Base-by-base conservation (phyloP, 2,329 filamentous ascomycete species). In the Sphaerostilbella broomeana region DNA sequence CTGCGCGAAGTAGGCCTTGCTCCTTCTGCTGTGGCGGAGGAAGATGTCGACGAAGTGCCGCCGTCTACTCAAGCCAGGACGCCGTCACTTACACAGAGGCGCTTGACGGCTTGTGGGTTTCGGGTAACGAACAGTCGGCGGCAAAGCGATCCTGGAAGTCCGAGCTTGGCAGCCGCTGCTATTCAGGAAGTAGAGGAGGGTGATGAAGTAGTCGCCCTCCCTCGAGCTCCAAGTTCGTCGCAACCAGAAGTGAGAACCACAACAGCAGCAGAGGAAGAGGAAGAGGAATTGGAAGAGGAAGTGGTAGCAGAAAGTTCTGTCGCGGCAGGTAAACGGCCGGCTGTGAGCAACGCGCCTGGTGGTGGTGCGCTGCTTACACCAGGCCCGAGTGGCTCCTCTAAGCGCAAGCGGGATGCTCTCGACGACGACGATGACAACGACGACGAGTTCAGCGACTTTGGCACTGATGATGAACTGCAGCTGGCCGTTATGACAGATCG, bases 401-500 rank as follows among this genome's bases (percentile, higher is more conserved):
- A 60, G 44, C 49, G 58, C 24, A 58, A 56, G 51, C 47, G 57
- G 4, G 46, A 50, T 20, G 46, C 38, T 5, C 47, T 54, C 31
- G 44, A 37, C n/a, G 52, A 56, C 3, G 55, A 53, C 24, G 54
- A 57, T 2, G 55, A 61, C 13, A 55, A 52, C 20, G 63, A 62
- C 11, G 55, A 53, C 24, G 54, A 57, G 2, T 56, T 61, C 13
- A 55, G 52, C 20, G 63, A 62, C 11, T 22, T 64, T 4, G 57
- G 53, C 12, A 61, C 64, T 6, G 63, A 68, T n/a, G 61, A 62
- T 28, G 65, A 65, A 44, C 49, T 54, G 18, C 49, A 65, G 42
- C 52, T 69, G 43, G 56, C 50, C 15, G 50, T 46, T n/a, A 51
- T 62, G 15, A 51, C 60, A 4, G 64, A 68, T 34, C 48, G 51